Percentiles rank a stretch among this genome's conserved stretches.
Evolutionary conservation across 495 filamentous ascomycete species (phyloP).

Genomic region (Hypoxylon trugodes): DNA sequence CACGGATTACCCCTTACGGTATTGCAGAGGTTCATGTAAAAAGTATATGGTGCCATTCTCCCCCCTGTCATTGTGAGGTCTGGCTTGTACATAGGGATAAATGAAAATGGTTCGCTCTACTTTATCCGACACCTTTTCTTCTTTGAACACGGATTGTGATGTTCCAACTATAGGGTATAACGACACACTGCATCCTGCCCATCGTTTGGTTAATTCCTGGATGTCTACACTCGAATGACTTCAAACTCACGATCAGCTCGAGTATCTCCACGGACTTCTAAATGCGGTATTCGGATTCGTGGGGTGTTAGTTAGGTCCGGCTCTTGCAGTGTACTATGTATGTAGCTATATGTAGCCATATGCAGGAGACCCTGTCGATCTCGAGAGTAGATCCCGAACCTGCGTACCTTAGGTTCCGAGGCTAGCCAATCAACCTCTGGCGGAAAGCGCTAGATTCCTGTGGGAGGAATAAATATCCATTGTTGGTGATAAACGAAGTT

Average conservation of each 20-base stretch:
- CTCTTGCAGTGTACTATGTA: conserved; percentile 14
- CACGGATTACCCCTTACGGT: conserved; percentile 21
- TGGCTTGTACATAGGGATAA: conserved; percentile 25
- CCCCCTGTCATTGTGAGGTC: conserved; percentile 20
- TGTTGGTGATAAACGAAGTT: not conserved
- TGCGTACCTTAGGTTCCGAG: conserved; percentile 2
- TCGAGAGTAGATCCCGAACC: conserved; percentile 17
- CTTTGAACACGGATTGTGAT: conserved; percentile 23
- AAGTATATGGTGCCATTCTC: conserved; percentile 13
- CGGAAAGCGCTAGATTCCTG: conserved; percentile 15
- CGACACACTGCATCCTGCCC: too few relatives aligned
- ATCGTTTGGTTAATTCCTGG: too few relatives aligned
- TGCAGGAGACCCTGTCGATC: conserved; percentile 35
- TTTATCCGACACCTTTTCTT: conserved; percentile 23
- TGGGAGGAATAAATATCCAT: not conserved
- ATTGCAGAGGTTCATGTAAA: conserved; percentile 21
- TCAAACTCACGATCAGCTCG: not conserved
- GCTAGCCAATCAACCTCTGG: conserved; percentile 21
- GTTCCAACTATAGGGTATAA: conserved; percentile 10
- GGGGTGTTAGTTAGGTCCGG: conserved; percentile 12
- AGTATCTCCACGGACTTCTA: conserved; percentile 15
- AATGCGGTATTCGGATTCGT: conserved; percentile 30
- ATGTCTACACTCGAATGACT: too few relatives aligned
- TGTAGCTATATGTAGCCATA: too few relatives aligned
- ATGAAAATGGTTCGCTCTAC: conserved; percentile 21